These are phyloP conservation scores for Aspergillus fumigatus DNA, from an alignment of 2,329 filamentous ascomycete genomes.

Conservation along the genomic window DNA sequence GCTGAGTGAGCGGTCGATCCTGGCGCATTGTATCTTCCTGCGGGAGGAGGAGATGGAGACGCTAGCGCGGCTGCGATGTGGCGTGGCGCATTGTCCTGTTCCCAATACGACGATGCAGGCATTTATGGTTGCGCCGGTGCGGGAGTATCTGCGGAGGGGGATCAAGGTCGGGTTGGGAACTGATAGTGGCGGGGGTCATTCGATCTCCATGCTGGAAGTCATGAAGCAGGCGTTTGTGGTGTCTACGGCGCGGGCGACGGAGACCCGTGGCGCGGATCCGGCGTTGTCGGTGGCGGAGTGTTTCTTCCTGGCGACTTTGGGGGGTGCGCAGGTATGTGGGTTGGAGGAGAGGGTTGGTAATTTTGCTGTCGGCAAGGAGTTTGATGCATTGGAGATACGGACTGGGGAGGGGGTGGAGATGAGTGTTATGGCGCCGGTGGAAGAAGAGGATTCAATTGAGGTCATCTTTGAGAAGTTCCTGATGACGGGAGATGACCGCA, in stretches of 20 bases:
- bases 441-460: conserved; percentile 45
- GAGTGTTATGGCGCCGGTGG: conserved; percentile 48
- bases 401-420: conserved; percentile 34
- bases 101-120: conserved; percentile 59
- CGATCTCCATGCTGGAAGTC: conserved; percentile 49
- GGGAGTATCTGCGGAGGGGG: conserved; percentile 52
- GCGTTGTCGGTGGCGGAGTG: conserved; percentile 49
- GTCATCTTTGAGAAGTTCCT: conserved; percentile 59
- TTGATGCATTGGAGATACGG: conserved; percentile 54
- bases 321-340: conserved; percentile 57
- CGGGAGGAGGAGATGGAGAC: conserved; percentile 51
- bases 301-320: conserved; percentile 58
- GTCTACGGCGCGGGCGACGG: conserved; percentile 33
- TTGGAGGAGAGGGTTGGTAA: conserved; percentile 52
- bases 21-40: conserved; percentile 64
- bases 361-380: conserved; percentile 57
- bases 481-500: conserved; percentile 63
- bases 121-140: conserved; percentile 56
- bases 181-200: conserved; percentile 60
- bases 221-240: conserved; percentile 52
- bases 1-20: conserved; percentile 53
- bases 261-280: conserved; percentile 37
- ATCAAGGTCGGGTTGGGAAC: conserved; percentile 66
- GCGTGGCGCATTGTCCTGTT: conserved; percentile 61
- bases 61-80: conserved; percentile 48